Evolutionary conservation across 108 stramenopile species (phyloP).

Genomic region (Cyclotella choctawhatcheeana): DNA sequence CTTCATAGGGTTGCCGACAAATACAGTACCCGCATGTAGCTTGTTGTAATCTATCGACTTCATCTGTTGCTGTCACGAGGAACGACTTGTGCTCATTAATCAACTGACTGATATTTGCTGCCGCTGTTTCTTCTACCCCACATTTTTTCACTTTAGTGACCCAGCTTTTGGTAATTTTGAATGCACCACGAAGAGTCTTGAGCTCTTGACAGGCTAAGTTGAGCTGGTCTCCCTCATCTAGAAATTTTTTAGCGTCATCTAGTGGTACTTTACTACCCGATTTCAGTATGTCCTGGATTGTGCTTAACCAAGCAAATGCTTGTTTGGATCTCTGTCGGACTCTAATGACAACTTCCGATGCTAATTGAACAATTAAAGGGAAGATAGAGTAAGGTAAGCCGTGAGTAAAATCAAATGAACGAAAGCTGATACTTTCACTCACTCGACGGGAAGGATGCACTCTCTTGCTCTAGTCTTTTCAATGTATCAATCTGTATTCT

Average conservation of each 20-base stretch:
- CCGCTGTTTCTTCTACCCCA: conserved; percentile 42
- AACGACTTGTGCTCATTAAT: conserved; percentile 72
- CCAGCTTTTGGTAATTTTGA: conserved; percentile 63
- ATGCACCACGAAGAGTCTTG: conserved; percentile 55
- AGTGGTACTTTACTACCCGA: conserved; percentile 57
- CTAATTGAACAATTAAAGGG: conserved; percentile 21
- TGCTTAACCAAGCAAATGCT: conserved; percentile 52
- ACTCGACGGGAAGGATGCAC: conserved; percentile 67
- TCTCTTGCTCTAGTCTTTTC: conserved; percentile 51
- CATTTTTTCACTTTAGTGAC: conserved; percentile 61
- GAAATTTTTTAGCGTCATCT: conserved; percentile 59
- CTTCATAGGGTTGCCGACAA: conserved; percentile 91
- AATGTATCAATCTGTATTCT: conserved; percentile 62
- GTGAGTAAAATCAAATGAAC: not conserved
- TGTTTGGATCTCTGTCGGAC: conserved; percentile 54
- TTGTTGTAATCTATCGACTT: conserved; percentile 60
- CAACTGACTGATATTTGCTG: conserved; percentile 54
- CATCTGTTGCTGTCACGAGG: conserved; percentile 73
- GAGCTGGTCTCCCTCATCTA: conserved; percentile 65
- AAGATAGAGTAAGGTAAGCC: too few species aligned
- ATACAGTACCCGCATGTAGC: conserved; percentile 84
- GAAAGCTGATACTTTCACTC: conserved; percentile 24
- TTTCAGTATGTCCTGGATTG: conserved; percentile 35
- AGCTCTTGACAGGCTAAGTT: conserved; percentile 62
- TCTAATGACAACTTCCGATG: conserved; percentile 63